phyloP scores from a whole-genome alignment of 768 basidiomycete species.

The Naganishia kalamii region DNA sequence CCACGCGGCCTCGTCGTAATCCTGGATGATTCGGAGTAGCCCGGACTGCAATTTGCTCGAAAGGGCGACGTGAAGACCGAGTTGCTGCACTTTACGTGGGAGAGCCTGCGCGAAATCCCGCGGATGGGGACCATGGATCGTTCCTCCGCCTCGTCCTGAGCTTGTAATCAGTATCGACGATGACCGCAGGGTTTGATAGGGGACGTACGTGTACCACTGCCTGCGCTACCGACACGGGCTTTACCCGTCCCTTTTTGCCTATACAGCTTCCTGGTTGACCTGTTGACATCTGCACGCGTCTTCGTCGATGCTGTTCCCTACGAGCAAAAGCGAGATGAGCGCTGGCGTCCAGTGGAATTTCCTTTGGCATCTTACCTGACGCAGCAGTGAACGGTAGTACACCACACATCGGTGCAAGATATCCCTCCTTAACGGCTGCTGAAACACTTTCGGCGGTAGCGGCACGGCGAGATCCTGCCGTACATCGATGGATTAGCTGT shows the following conservation, averaged over 20 bases:
- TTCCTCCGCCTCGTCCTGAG: constrained; percentile 78
- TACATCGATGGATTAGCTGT: neutral
- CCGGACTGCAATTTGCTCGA: constrained; percentile 73
- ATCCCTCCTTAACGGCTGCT: constrained; percentile 79
- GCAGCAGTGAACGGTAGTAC: constrained; percentile 75
- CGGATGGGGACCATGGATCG: constrained; percentile 84
- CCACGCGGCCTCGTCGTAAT: constrained; percentile 39
- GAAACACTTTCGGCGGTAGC: constrained; percentile 60
- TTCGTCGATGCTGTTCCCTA: constrained; percentile 81
- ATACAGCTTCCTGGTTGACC: constrained; percentile 80
- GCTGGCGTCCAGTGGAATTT: neutral
- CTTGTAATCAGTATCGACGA: neutral
- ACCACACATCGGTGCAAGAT: constrained; percentile 87
- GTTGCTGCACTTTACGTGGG: constrained; percentile 82
- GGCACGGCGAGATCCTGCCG: constrained; percentile 38
- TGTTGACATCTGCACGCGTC: constrained; percentile 80
- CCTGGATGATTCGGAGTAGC: constrained; percentile 64
- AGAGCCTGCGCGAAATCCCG: constrained; percentile 87
- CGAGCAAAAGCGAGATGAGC: neutral
- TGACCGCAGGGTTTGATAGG: neutral
- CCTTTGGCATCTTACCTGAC: constrained; percentile 58
- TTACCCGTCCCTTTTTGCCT: constrained; percentile 85
- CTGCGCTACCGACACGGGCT: constrained; percentile 82
- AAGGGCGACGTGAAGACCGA: constrained; percentile 87
- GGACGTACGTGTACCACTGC: constrained; percentile 48